A percentile compares a stretch with the other conserved stretches of the same genome.
These are phyloP conservation scores for Candida verbasci DNA, from an alignment of 805 yeast species.

Conservation along the genomic window DNA sequence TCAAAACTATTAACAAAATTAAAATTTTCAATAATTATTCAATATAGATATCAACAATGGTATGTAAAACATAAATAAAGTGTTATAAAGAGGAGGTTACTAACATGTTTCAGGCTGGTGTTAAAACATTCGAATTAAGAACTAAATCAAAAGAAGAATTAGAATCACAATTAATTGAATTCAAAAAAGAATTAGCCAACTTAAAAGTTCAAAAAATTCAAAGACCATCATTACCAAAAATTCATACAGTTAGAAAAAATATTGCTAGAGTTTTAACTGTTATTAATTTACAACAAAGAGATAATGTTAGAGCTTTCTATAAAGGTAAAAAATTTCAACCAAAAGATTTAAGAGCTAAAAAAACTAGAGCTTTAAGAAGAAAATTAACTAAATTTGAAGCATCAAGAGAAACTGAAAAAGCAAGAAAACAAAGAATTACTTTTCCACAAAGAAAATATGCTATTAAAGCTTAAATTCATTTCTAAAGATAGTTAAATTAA, in stretches of 20 bases:
- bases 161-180: constrained; percentile 88
- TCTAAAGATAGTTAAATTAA: background rate
- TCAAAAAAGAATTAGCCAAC: constrained; percentile 93
- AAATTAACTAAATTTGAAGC: constrained; percentile 86
- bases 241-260: constrained; percentile 95
- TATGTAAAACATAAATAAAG: constrained; percentile 6
- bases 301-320: constrained; percentile 91
- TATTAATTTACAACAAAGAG: constrained; percentile 96
- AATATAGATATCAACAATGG: constrained; percentile 9
- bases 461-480: constrained; percentile 79
- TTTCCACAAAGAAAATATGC: constrained; percentile 99
- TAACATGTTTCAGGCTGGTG: constrained; percentile 57
- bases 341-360: constrained; percentile 98
- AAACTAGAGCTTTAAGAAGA: constrained; percentile 99
- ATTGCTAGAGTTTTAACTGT: constrained; percentile 97
- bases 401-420: constrained; percentile 76
- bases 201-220: constrained; percentile 94
- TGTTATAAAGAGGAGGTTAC: background rate
- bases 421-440: constrained; percentile 87
- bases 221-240: constrained; percentile 91
- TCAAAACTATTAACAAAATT: background rate
- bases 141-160: constrained; percentile 96
- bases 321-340: constrained; percentile 93
- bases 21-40: constrained; percentile 1
- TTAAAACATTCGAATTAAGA: constrained; percentile 95